Evolutionary conservation across 495 filamentous ascomycete genomes (phyloP).

Genomic region (Penicillium crystallinum): DNA sequence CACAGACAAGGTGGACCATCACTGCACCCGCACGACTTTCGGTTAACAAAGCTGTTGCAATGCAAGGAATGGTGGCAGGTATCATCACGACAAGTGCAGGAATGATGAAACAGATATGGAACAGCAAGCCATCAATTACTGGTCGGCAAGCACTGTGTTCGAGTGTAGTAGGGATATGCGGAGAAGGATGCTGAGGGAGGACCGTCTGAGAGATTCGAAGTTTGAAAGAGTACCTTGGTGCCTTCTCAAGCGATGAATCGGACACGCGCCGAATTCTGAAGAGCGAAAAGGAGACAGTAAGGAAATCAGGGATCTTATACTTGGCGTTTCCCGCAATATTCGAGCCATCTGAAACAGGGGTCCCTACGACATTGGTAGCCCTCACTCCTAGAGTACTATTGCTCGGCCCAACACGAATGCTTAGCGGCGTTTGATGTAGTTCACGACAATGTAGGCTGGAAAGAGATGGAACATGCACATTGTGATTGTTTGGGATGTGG

Average conservation of each 20-base stretch:
- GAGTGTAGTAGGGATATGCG: background rate
- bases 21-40: background rate
- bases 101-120: slow-evolving; percentile 13
- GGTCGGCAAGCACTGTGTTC: background rate
- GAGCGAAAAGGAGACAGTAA: slow-evolving; percentile 14
- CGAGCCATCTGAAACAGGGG: background rate
- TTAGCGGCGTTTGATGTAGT: background rate
- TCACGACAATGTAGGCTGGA: background rate
- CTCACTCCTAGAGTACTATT: background rate
- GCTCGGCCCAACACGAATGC: background rate
- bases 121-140: slow-evolving; percentile 8
- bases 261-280: slow-evolving; percentile 5
- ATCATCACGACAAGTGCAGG: slow-evolving; percentile 9
- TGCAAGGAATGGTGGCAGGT: background rate
- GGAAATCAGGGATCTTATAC: background rate
- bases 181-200: background rate
- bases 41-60: background rate
- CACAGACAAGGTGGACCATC: background rate
- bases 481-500: background rate
- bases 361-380: background rate
- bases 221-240: background rate
- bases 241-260: background rate
- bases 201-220: slow-evolving; percentile 5
- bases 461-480: slow-evolving; percentile 4
- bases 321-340: background rate